phyloP scores from a whole-genome alignment of 371 early-diverging fungal species.

The Nematocida sp. region DNA sequence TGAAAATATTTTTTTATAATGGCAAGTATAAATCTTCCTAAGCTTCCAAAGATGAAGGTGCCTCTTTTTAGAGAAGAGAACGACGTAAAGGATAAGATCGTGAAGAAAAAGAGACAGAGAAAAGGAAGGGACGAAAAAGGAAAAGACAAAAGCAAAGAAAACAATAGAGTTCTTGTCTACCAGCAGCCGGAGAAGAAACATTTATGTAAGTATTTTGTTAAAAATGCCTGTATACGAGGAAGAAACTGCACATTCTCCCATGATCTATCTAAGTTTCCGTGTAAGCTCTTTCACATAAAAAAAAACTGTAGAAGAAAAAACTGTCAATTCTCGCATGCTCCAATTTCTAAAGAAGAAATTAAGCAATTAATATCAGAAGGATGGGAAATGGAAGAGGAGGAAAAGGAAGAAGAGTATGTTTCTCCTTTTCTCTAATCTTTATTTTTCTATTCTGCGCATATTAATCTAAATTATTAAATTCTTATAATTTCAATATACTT shows the following conservation, averaged over 20 bases:
- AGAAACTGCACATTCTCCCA: conserved; percentile 65
- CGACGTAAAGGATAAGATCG: neutral
- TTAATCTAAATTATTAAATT: too few species aligned
- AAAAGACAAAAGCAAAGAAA: conserved; percentile 25
- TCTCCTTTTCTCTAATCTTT: conserved; percentile 41
- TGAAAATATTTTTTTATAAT: neutral
- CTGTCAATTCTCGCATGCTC: conserved; percentile 63
- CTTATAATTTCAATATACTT: too few species aligned
- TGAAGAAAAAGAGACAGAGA: neutral
- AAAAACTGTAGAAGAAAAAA: conserved; percentile 62
- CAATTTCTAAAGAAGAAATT: conserved; percentile 54
- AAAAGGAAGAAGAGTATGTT: conserved; percentile 53
- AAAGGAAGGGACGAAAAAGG: conserved; percentile 11
- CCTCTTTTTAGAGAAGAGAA: conserved; percentile 26
- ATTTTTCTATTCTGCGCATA: too few species aligned
- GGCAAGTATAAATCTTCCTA: conserved; percentile 15
- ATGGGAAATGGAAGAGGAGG: conserved; percentile 49
- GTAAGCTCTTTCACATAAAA: conserved; percentile 62
- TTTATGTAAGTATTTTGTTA: conserved; percentile 65
- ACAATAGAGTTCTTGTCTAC: too few species aligned
- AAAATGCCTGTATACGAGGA: conserved; percentile 63
- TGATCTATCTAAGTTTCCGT: conserved; percentile 63
- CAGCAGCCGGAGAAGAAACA: conserved; percentile 58
- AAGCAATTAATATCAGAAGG: conserved; percentile 51
- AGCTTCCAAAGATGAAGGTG: conserved; percentile 26